Evolutionary conservation across 768 basidiomycete species (phyloP).

Genomic region (Mycena capillaripes): DNA sequence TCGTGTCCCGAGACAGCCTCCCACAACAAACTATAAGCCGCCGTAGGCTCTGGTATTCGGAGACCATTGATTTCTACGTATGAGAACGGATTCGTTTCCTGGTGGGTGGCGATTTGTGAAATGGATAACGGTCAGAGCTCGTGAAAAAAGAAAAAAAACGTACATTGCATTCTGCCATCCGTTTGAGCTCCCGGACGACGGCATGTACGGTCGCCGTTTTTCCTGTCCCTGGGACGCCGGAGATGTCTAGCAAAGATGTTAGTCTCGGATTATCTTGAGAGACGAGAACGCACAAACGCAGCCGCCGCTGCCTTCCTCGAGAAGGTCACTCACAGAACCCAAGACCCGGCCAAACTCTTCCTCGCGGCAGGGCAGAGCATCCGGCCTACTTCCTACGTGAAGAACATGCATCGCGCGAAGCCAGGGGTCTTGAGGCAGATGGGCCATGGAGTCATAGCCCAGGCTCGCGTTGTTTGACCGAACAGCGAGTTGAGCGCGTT

Average conservation of each 20-base stretch:
- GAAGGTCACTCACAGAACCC: constrained; percentile 81
- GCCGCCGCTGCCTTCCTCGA: constrained; percentile 95
- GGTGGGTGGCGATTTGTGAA: constrained; percentile 2
- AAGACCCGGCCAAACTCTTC: constrained; percentile 86
- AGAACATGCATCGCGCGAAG: constrained; percentile 90
- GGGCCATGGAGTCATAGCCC: constrained; percentile 54
- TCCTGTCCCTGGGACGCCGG: constrained; percentile 98
- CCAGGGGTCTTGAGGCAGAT: constrained; percentile 83
- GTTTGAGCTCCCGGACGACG: constrained; percentile 89
- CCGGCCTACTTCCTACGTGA: constrained; percentile 94
- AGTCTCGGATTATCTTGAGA: background rate
- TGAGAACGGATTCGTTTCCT: constrained; percentile 96
- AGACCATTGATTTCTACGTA: constrained; percentile 99
- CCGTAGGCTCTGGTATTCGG: constrained; percentile 91
- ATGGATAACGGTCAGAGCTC: background rate
- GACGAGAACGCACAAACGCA: constrained; percentile 83
- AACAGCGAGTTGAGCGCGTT: constrained; percentile 37
- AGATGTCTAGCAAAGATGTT: constrained; percentile 77
- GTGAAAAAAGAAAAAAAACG: constrained; percentile 40
- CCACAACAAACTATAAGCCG: constrained; percentile 94
- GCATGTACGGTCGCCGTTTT: constrained; percentile 99
- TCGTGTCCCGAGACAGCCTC: constrained; percentile 91
- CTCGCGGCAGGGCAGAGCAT: constrained; percentile 90
- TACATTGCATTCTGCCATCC: constrained; percentile 88
- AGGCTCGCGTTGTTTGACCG: constrained; percentile 22